Base-by-base conservation (phyloP, 306 rosid genomes). In the Oemleria cerasiformis region DNA sequence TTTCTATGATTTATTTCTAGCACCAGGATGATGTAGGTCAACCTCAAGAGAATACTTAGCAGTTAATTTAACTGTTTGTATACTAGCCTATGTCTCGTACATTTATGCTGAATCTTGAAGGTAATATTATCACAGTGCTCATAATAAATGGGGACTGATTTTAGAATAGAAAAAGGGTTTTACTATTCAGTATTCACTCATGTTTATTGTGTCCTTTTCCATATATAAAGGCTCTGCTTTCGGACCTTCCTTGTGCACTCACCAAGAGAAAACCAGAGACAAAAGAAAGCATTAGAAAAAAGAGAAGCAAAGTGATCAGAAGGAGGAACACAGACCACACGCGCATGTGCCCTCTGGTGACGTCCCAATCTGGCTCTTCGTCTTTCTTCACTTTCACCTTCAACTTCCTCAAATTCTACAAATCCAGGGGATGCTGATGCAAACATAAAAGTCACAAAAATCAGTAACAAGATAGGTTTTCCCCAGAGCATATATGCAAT, bases 301-400 rank as follows among this genome's bases (percentile, higher is more conserved):
- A 16, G 78, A 21, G 77, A 20, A 40, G 55, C 45, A 73, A 68
- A 75, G 38, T 4, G 50, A 68, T 30, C 59, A 61, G 59, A 63
- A 65, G 30, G 74, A 64, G 63, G 47, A 75, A 75, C 75, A 87
- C 92, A 75, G 56, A 94, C 99, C 84, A 86, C 84, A 38, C 97
- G 85, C 55, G 82, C 88, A 43, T 87, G 78, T 54, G 90, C 75
- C 80, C 92, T 86, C 67, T 85, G 97, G 59, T 81, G 77, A 51
- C 95, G 96, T 72, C 80, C 87, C 73, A 83, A 76, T 85, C 99
- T 86, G 7, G 95, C 87, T 74, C 53, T 91, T 75, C 97, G 80
- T 80, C 97, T 89, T 73, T 91, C 99, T 82, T 88, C 92, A 81
- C 85, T 81, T 81, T 94, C 99, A 23, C 95, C 99, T 73, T 86